Percentiles rank a stretch among this genome's conserved stretches.
Conservation (phyloP, 345 rosid species). For the Lepidium africanum region DNA sequence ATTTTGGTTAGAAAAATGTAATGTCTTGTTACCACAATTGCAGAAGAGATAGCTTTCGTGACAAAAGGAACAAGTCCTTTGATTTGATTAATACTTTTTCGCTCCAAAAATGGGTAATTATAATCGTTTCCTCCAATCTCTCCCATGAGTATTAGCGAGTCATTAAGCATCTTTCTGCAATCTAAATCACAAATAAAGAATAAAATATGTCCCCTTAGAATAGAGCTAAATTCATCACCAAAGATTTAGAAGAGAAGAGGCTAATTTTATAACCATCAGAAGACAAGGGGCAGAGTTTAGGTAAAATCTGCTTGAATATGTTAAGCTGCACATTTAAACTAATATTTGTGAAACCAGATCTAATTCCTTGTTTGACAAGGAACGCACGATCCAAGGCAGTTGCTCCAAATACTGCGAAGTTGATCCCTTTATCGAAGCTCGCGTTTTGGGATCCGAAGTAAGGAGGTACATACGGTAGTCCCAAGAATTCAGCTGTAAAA, state of each 20-base stretch:
- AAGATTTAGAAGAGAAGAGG: not conserved
- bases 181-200: conserved; percentile 3
- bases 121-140: conserved; percentile 56
- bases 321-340: conserved; percentile 34
- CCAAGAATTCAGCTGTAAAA: conserved; percentile 34
- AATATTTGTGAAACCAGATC: conserved; percentile 3
- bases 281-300: conserved; percentile 26
- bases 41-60: conserved; percentile 21
- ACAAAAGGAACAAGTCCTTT: conserved; percentile 30
- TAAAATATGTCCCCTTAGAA: not conserved
- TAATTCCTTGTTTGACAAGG: conserved; percentile 28
- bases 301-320: conserved; percentile 33
- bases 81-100: conserved; percentile 15
- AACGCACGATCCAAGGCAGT: conserved; percentile 31
- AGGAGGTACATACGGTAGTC: conserved; percentile 36
- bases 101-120: conserved; percentile 15
- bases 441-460: conserved; percentile 25
- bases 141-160: conserved; percentile 43
- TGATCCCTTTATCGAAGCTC: conserved; percentile 33
- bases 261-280: conserved; percentile 13
- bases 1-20: not conserved
- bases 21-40: conserved; percentile 27
- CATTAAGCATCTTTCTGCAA: conserved; percentile 22
- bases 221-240: not conserved
- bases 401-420: conserved; percentile 47